A percentile compares a stretch with the other conserved stretches of the same genome.
Conservation (phyloP, 2,329 filamentous ascomycete genomes). For the Neofusicoccum sp. region DNA sequence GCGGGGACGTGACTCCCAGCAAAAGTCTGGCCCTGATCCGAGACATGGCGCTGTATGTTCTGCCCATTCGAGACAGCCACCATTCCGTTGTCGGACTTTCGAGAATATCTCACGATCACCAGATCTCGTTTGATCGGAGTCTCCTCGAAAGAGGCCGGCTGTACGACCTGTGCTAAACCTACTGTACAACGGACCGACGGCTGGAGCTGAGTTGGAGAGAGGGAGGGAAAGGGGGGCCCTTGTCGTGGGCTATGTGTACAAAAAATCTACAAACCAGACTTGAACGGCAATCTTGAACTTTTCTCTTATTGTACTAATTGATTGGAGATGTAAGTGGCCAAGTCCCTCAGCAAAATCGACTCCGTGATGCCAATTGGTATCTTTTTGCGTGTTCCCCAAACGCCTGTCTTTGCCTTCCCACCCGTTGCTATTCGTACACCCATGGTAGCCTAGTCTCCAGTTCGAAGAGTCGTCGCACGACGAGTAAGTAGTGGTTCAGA, state of each 20-base stretch:
- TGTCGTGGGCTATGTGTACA: too few relatives aligned
- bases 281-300: too few relatives aligned
- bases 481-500: background rate
- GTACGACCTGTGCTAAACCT: background rate
- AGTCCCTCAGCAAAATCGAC: background rate
- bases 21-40: background rate
- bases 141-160: background rate
- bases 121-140: background rate
- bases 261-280: too few relatives aligned
- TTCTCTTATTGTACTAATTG: background rate
- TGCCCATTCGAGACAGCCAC: background rate
- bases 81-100: background rate
- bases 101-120: slow-evolving; percentile 3
- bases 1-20: too few relatives aligned
- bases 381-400: background rate
- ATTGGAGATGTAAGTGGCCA: background rate
- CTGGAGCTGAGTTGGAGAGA: too few relatives aligned
- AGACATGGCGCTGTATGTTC: slow-evolving; percentile 7
- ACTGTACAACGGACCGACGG: background rate
- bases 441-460: background rate
- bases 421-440: slow-evolving; percentile 1
- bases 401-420: background rate
- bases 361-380: slow-evolving; percentile 13
- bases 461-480: background rate
- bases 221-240: background rate